These are phyloP conservation scores for Aspergillus carlsbadensis DNA, from an alignment of 495 filamentous ascomycete genomes.

Conservation along the genomic window DNA sequence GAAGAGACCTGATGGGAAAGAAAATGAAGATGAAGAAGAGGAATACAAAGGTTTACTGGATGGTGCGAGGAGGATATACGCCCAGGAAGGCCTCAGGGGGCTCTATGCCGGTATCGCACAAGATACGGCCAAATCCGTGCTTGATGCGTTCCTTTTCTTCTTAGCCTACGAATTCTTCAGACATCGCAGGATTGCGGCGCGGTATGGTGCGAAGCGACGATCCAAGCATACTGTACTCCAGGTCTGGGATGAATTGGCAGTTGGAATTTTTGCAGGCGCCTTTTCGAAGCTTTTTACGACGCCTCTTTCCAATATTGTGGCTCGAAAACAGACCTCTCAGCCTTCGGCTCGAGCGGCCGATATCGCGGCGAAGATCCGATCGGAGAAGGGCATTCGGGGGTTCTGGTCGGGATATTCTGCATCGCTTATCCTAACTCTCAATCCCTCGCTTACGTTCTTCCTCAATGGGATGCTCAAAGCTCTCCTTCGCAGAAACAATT, in stretches of 20 bases:
- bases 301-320: constrained; percentile 80
- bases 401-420: constrained; percentile 94
- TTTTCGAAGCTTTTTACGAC: constrained; percentile 78
- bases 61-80: constrained; percentile 71
- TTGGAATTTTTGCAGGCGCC: constrained; percentile 77
- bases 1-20: constrained; percentile 21
- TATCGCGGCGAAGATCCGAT: constrained; percentile 61
- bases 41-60: constrained; percentile 62
- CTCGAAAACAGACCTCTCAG: constrained; percentile 71
- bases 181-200: constrained; percentile 53
- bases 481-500: constrained; percentile 48
- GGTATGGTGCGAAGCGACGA: constrained; percentile 28
- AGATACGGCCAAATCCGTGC: constrained; percentile 71
- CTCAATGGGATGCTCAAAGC: constrained; percentile 69
- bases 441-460: constrained; percentile 84
- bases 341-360: constrained; percentile 49
- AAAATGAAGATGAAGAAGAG: constrained; percentile 35
- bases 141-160: constrained; percentile 83
- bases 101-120: constrained; percentile 74
- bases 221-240: constrained; percentile 53
- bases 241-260: constrained; percentile 68
- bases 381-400: constrained; percentile 71
- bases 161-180: constrained; percentile 75
- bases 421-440: constrained; percentile 74
- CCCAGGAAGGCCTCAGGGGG: constrained; percentile 62